Evolutionary conservation across 768 basidiomycete genomes (phyloP).

Genomic region (Auricularia sp.): DNA sequence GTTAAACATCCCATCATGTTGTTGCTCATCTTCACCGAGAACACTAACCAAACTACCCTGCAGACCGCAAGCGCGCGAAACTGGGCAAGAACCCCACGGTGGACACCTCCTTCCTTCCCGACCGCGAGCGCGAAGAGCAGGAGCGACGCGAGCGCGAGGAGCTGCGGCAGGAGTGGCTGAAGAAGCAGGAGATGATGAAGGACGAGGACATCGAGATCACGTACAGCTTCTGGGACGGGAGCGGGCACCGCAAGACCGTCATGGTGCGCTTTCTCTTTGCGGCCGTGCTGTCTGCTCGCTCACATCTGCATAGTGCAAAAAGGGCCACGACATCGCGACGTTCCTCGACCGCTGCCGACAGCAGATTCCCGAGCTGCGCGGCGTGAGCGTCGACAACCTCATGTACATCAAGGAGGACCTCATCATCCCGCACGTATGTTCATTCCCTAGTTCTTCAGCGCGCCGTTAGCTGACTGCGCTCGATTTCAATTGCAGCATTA

Average conservation of each 20-base stretch:
- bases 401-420: conserved; percentile 99
- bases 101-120: conserved; percentile 96
- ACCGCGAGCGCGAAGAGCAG: conserved; percentile 91
- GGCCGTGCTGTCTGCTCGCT: too few species aligned
- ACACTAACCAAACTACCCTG: too few species aligned
- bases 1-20: background rate
- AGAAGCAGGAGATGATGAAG: conserved; percentile 58
- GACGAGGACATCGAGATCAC: conserved; percentile 76
- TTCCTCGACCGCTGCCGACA: conserved; percentile 91
- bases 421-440: conserved; percentile 86
- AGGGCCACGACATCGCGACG: conserved; percentile 77
- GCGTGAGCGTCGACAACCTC: conserved; percentile 86
- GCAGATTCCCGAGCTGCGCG: conserved; percentile 87
- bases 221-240: conserved; percentile 93
- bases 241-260: conserved; percentile 89
- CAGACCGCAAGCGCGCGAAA: conserved; percentile 53
- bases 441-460: background rate
- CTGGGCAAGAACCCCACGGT: conserved; percentile 93
- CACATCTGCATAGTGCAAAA: conserved; percentile 58
- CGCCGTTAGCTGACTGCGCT: background rate
- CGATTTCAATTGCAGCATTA: conserved; percentile 55
- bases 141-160: conserved; percentile 85
- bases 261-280: conserved; percentile 13
- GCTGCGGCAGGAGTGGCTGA: conserved; percentile 82
- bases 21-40: too few species aligned